Evolutionary conservation across 768 basidiomycete genomes (phyloP).

Genomic region (Sporobolomyces pararoseus): DNA sequence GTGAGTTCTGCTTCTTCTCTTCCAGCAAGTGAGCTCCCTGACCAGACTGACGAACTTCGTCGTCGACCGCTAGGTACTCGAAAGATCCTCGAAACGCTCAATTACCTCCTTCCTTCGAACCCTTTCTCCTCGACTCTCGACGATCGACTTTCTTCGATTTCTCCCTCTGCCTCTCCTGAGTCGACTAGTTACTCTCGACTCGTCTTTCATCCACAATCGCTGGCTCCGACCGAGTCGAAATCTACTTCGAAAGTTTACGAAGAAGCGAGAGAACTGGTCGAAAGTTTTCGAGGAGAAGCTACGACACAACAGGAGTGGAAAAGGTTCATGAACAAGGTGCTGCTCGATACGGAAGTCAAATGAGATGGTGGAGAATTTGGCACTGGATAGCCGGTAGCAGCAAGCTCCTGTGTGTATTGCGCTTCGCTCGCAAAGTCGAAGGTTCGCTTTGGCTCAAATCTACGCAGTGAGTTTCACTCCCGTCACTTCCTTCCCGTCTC

Average conservation of each 20-base stretch:
- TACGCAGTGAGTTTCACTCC: too few relatives aligned
- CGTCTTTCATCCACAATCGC: not conserved
- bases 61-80: not conserved
- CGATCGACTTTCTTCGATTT: not conserved
- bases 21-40: too few relatives aligned
- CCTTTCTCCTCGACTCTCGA: constrained; percentile 4
- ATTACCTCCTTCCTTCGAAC: not conserved
- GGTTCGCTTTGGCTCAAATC: too few relatives aligned
- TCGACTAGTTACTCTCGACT: too few relatives aligned
- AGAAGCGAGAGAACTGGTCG: not conserved
- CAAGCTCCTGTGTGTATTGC: too few relatives aligned
- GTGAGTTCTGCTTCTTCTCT: constrained; percentile 17
- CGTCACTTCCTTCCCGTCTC: too few relatives aligned
- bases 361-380: too few relatives aligned
- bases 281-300: too few relatives aligned
- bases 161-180: too few relatives aligned
- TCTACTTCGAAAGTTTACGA: not conserved
- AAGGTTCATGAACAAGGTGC: not conserved
- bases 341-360: not conserved
- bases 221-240: not conserved
- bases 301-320: not conserved
- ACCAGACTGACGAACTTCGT: constrained; percentile 3
- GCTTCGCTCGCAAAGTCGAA: too few relatives aligned
- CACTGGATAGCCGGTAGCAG: too few relatives aligned
- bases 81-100: constrained; percentile 5